Conservation (phyloP, 257 asterid genomes). For the Ocimum tenuiflorum region DNA sequence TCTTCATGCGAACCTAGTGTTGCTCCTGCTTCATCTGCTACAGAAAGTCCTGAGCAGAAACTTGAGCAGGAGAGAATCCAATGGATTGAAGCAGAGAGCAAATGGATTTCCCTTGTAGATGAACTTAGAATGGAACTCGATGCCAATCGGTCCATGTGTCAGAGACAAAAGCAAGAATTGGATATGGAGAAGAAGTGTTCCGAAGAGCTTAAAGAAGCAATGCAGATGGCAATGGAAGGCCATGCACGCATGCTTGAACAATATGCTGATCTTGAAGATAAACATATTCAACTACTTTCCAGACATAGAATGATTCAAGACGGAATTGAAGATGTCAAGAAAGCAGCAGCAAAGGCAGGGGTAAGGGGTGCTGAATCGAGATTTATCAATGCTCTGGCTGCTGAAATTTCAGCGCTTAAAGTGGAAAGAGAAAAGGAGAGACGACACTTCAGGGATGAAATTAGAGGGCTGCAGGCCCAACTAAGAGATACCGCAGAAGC, state of each 20-base stretch:
- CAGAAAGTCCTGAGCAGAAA: slow-evolving; percentile 50
- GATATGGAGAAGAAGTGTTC: slow-evolving; percentile 72
- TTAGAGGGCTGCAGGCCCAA: slow-evolving; percentile 85
- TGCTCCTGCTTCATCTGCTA: slow-evolving; percentile 36
- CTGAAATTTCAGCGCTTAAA: slow-evolving; percentile 71
- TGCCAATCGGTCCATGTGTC: slow-evolving; percentile 39
- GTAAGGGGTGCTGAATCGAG: slow-evolving; percentile 84
- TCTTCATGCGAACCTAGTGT: slow-evolving; percentile 58
- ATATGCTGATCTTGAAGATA: slow-evolving; percentile 92
- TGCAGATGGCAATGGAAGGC: slow-evolving; percentile 98
- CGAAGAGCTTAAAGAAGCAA: slow-evolving; percentile 94
- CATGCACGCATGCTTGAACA: slow-evolving; percentile 99
- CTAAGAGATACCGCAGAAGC: slow-evolving; percentile 98
- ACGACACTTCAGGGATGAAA: slow-evolving; percentile 72
- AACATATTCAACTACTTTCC: slow-evolving; percentile 76
- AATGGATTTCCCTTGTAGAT: slow-evolving; percentile 82
- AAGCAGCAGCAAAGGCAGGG: slow-evolving; percentile 94
- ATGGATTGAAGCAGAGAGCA: slow-evolving; percentile 88
- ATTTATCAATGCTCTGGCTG: slow-evolving; percentile 85
- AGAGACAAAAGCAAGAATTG: slow-evolving; percentile 73
- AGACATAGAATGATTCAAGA: slow-evolving; percentile 73
- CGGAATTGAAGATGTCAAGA: slow-evolving; percentile 88
- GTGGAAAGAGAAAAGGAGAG: slow-evolving; percentile 87
- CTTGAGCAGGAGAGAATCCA: slow-evolving; percentile 62
- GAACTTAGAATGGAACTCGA: slow-evolving; percentile 69